phyloP scores from a whole-genome alignment of 1,284 basidiomycete genomes.

The Chalciporus sp. region DNA sequence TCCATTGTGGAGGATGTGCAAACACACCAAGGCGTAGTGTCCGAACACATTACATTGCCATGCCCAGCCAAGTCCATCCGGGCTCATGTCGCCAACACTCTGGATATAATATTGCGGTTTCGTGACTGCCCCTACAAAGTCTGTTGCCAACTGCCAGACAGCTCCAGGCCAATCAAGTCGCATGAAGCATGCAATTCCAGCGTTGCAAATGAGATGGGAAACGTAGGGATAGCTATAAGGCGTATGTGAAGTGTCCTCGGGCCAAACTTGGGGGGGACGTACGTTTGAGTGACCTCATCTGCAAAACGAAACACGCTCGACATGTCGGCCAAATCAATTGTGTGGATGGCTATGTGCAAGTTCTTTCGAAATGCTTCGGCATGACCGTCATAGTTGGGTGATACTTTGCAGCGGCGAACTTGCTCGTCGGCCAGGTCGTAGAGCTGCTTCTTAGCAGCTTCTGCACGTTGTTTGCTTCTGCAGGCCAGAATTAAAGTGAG shows the following conservation, averaged over 20 bases:
- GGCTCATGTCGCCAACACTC: constrained; percentile 58
- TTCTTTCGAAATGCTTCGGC: constrained; percentile 63
- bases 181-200: constrained; percentile 71
- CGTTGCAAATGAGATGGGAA: constrained; percentile 83
- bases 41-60: constrained; percentile 90
- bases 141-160: constrained; percentile 52
- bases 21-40: constrained; percentile 77
- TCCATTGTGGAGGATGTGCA: neutral
- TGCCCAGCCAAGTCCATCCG: constrained; percentile 76
- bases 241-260: constrained; percentile 2
- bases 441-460: constrained; percentile 59
- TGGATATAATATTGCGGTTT: constrained; percentile 67
- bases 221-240: constrained; percentile 74
- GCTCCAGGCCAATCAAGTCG: constrained; percentile 57
- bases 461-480: constrained; percentile 66
- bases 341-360: constrained; percentile 62
- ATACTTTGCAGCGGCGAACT: constrained; percentile 39
- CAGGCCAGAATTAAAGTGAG: constrained; percentile 86
- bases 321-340: constrained; percentile 67
- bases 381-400: constrained; percentile 47
- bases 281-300: constrained; percentile 58
- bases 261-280: constrained; percentile 28
- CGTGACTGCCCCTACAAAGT: constrained; percentile 54
- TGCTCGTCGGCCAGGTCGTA: constrained; percentile 56
- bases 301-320: constrained; percentile 68